Conservation (phyloP, 495 filamentous ascomycete species). For the Chaetomium fimeti region DNA sequence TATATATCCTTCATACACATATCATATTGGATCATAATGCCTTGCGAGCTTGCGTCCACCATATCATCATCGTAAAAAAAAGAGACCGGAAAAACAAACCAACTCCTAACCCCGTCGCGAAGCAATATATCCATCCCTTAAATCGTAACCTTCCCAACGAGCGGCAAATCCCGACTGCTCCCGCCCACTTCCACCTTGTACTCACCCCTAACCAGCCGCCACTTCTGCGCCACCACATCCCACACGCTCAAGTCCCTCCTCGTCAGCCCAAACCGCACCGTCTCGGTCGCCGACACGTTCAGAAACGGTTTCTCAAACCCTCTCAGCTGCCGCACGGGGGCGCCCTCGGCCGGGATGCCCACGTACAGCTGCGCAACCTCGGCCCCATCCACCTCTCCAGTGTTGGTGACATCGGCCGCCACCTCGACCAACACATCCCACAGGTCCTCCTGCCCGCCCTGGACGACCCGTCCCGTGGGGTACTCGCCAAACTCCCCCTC, state of each 20-base stretch:
- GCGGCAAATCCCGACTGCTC: conserved; percentile 64
- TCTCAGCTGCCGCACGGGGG: conserved; percentile 58
- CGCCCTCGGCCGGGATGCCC: conserved; percentile 45
- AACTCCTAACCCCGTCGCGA: conserved; percentile 4
- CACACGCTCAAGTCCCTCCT: conserved; percentile 67
- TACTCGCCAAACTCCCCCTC: conserved; percentile 34
- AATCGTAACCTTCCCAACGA: conserved; percentile 43
- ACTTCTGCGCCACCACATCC: conserved; percentile 60
- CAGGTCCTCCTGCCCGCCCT: conserved; percentile 59
- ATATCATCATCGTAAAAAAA: not conserved
- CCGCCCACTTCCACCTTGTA: conserved; percentile 57
- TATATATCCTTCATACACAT: conserved; percentile 4
- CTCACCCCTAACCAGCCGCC: conserved; percentile 52
- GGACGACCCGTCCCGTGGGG: conserved; percentile 43
- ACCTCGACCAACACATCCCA: conserved; percentile 58
- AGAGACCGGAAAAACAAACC: not conserved
- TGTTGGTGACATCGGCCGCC: conserved; percentile 56
- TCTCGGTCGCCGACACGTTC: conserved; percentile 41
- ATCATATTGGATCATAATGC: not conserved
- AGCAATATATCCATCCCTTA: conserved; percentile 6
- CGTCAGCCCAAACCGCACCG: conserved; percentile 56
- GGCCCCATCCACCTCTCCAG: conserved; percentile 49
- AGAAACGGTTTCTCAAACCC: conserved; percentile 65
- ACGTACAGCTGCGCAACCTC: conserved; percentile 68
- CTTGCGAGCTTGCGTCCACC: not conserved